Conservation (phyloP, 257 asterid species). For the Solanum bukasovii region DNA sequence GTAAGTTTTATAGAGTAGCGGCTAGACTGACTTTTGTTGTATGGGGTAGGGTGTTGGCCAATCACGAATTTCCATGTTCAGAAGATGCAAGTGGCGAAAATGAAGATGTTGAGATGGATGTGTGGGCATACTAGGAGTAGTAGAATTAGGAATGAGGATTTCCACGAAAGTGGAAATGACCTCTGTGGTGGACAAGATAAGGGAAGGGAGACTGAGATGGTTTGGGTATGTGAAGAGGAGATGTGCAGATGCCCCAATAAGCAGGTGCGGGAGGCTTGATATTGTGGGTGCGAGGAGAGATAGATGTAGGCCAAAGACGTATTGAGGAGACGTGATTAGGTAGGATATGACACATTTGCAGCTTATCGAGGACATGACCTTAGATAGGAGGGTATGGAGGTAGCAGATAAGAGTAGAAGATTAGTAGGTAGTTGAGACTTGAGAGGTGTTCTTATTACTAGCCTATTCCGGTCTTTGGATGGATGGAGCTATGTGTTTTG, state of each 20-base stretch:
- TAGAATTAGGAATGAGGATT: background rate
- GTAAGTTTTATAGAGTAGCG: background rate
- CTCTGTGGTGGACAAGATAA: background rate
- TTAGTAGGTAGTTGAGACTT: background rate
- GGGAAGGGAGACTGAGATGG: background rate
- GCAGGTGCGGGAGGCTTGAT: background rate
- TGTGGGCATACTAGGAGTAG: background rate
- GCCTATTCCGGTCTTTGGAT: background rate
- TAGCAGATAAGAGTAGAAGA: background rate
- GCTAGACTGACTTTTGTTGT: background rate
- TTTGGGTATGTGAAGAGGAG: background rate
- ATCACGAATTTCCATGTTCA: background rate
- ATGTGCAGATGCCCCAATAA: background rate
- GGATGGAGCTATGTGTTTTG: background rate
- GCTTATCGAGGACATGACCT: background rate
- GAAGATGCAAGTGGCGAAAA: background rate
- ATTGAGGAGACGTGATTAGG: background rate
- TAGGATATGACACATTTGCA: background rate
- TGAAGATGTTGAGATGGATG: background rate
- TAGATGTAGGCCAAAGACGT: background rate
- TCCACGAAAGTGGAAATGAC: background rate
- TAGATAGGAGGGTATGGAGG: background rate
- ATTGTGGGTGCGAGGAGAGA: background rate
- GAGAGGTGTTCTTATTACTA: background rate
- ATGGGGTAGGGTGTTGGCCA: background rate